Evolutionary conservation across 768 basidiomycete genomes (phyloP).

Genomic region (Kondoa malvinella): DNA sequence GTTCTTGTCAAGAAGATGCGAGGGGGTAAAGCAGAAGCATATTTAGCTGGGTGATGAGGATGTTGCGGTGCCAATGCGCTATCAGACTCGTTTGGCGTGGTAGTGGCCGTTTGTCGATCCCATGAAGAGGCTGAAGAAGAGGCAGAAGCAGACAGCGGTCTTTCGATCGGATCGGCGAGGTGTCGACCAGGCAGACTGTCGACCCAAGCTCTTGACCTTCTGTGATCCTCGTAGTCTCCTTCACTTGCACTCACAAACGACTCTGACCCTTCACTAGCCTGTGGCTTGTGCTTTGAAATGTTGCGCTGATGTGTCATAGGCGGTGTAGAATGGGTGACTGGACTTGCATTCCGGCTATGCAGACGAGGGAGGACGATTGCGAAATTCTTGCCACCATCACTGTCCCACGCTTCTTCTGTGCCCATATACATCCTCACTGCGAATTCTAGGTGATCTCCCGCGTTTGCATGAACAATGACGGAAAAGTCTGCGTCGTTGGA

Average conservation of each 20-base stretch:
- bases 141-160: not conserved
- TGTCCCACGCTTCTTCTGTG: not conserved
- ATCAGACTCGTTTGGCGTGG: not conserved
- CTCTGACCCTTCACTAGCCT: not conserved
- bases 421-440: not conserved
- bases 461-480: not conserved
- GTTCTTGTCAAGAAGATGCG: not conserved
- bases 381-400: not conserved
- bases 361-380: conserved; percentile 2
- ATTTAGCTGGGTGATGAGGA: not conserved
- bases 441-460: not conserved
- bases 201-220: not conserved
- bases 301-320: not conserved
- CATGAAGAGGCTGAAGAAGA: not conserved
- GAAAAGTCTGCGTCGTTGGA: not conserved
- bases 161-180: not conserved
- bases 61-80: not conserved
- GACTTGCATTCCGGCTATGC: not conserved
- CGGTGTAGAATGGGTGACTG: not conserved
- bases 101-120: not conserved
- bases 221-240: not conserved
- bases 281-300: not conserved
- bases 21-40: not conserved
- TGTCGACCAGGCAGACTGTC: not conserved
- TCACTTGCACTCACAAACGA: not conserved